These are phyloP conservation scores for Strigomonas culicis DNA, from an alignment of 208 protist species.

Conservation along the genomic window DNA sequence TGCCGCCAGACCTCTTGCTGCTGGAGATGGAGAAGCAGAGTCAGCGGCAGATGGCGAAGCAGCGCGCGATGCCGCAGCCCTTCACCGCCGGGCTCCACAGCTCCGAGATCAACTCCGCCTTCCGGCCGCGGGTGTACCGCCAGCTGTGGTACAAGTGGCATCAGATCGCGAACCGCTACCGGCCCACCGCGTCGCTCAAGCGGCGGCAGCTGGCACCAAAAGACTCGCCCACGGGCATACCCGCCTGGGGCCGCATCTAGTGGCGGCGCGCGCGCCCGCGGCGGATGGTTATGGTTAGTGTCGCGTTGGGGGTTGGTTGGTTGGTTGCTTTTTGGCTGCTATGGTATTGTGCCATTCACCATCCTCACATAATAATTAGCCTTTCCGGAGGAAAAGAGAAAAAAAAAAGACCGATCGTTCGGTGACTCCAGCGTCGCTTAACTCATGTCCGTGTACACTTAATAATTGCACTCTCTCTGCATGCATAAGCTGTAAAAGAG, in stretches of 20 bases:
- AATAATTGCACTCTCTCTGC: no score
- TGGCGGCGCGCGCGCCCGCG: no score
- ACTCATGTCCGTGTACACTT: constrained; percentile 5
- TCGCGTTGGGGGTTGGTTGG: no score
- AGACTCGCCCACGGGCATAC: constrained; percentile 86
- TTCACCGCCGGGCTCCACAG: constrained; percentile 76
- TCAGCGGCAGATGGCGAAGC: constrained; percentile 35
- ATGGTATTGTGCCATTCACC: not conserved
- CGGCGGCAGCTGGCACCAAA: constrained; percentile 77
- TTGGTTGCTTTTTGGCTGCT: not conserved
- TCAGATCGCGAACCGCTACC: constrained; percentile 85
- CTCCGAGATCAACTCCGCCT: constrained; percentile 78
- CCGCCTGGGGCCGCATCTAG: constrained; percentile 83
- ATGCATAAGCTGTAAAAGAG: not conserved
- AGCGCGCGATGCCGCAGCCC: constrained; percentile 42
- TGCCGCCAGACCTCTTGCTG: constrained; percentile 37
- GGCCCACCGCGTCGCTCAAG: constrained; percentile 75
- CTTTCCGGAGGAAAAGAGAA: no score
- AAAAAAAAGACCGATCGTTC: no score
- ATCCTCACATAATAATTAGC: no score
- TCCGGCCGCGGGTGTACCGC: constrained; percentile 84
- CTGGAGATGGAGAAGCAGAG: constrained; percentile 51
- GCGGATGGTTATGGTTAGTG: no score
- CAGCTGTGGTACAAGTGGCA: constrained; percentile 92
- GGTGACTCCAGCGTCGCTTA: no score